Evolutionary conservation across 192 early-diverging fungal species (phyloP), one percentile per base, ranked within the genome.

Genomic region (Thamnidium elegans): DNA sequence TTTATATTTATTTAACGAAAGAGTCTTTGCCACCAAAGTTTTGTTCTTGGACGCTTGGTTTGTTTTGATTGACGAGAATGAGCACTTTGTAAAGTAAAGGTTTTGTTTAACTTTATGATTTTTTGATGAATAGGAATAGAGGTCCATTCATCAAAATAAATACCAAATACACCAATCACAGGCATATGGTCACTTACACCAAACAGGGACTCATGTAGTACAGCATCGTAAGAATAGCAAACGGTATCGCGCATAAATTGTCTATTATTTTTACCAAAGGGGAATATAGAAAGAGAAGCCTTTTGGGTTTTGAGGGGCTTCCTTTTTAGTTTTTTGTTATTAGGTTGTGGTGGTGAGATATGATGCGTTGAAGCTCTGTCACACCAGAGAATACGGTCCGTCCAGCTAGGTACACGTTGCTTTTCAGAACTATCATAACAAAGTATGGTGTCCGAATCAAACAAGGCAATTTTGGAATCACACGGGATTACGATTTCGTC

Each of bases 181-280:
- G 81, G 81, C 21, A 72, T 56, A 69, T 83, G 81, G 46, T 83
- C 81, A 46, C 77, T 79, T 13, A 77, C 74, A 23, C 74, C 56
- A 3, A 71, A 61, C 0, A 79, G 52, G 36, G 20, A 30, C 1
- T 61, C 32, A n/a, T 83, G 63, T 56, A 81, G 73, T 2, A 71
- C 58, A 0, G 70, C 39, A 55, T 59, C 31, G 43, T 71, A 71
- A 6, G 46, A 45, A 23, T 59, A 71, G 19, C 70, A 71, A 15
- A 58, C 9, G 0, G 65, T 65, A 7, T 53, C 48, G 9, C 21
- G 39, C 19, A 45, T 45, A 8, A 45, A 14, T 15, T 39, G 36
- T 46, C 17, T 11, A 4, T 34, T 63, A 13, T 50, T 23, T 7
- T 20, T 21, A 31, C 13, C 1, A 7, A 44, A 30, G 11, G 58